A percentile compares a stretch with the other conserved stretches of the same genome.
Conservation (phyloP, 2,329 filamentous ascomycete species). For the Fusarium sp. region DNA sequence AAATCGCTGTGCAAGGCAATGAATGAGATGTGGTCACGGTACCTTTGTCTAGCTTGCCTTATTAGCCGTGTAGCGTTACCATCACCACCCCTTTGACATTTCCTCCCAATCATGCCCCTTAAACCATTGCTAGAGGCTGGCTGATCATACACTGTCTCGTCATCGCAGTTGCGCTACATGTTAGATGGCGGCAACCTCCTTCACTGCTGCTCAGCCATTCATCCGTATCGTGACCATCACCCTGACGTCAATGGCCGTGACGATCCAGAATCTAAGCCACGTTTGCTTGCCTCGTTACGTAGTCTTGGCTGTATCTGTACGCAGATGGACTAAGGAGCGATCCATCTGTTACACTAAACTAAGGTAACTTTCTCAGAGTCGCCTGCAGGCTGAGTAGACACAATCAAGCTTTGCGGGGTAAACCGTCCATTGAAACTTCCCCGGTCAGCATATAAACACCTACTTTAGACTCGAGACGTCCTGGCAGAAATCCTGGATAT, state of each 20-base stretch:
- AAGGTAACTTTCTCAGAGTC: constrained; percentile 11
- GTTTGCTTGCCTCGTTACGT: constrained; percentile 20
- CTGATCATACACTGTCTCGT: constrained; percentile 40
- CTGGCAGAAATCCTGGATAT: background rate
- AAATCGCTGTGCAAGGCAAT: constrained; percentile 24
- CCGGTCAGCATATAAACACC: constrained; percentile 39
- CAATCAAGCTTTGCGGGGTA: constrained; percentile 51
- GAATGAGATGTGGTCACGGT: constrained; percentile 36
- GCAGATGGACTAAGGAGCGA: background rate
- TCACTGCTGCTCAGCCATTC: constrained; percentile 17
- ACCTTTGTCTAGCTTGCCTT: constrained; percentile 37
- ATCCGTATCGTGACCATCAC: constrained; percentile 48
- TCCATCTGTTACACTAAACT: background rate
- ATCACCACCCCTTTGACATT: constrained; percentile 25
- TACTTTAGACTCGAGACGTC: background rate
- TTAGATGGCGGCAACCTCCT: constrained; percentile 33
- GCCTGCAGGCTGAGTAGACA: constrained; percentile 6
- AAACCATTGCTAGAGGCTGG: constrained; percentile 20
- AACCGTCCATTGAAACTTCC: constrained; percentile 27
- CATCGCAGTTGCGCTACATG: constrained; percentile 19
- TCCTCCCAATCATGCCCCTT: constrained; percentile 34
- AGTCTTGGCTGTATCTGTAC: constrained; percentile 17
- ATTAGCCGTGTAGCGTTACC: constrained; percentile 33
- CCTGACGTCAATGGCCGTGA: constrained; percentile 50
- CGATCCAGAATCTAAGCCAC: constrained; percentile 42